A percentile compares a stretch with the other conserved stretches of the same genome.
Conservation (phyloP, 768 basidiomycete species). For the Cystobasidium onofrii region DNA sequence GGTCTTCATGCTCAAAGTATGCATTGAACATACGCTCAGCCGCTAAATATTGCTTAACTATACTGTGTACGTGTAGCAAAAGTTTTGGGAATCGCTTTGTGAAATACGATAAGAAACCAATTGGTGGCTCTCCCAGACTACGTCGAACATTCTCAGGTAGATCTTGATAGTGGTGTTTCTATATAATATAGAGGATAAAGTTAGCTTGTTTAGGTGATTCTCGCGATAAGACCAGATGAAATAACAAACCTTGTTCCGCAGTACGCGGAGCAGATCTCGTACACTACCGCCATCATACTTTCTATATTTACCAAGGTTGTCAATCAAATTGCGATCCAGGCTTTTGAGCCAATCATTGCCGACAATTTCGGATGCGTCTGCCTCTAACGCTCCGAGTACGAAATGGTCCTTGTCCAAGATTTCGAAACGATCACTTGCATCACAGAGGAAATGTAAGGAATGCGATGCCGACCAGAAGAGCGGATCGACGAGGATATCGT, state of each 20-base stretch:
- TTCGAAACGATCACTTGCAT: constrained; percentile 94
- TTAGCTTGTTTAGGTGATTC: background rate
- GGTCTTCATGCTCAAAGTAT: constrained; percentile 54
- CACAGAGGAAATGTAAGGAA: constrained; percentile 86
- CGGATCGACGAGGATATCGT: constrained; percentile 78
- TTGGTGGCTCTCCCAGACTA: constrained; percentile 80
- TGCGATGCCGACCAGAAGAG: constrained; percentile 91
- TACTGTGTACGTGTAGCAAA: constrained; percentile 84
- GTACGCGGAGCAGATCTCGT: constrained; percentile 80
- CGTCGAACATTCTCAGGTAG: constrained; percentile 82
- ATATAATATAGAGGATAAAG: background rate
- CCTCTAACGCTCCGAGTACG: constrained; percentile 66
- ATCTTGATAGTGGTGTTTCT: constrained; percentile 99
- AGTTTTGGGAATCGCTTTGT: constrained; percentile 82
- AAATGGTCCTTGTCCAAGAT: constrained; percentile 91
- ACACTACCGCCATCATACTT: constrained; percentile 90
- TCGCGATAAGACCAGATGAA: background rate
- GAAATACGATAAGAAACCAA: constrained; percentile 86
- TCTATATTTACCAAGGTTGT: constrained; percentile 91
- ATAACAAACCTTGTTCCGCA: constrained; percentile 78
- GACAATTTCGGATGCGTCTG: constrained; percentile 60
- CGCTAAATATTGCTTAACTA: constrained; percentile 64
- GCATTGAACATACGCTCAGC: constrained; percentile 81
- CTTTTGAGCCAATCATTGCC: constrained; percentile 82
- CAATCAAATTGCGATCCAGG: constrained; percentile 80